Conservation (phyloP, 2,329 filamentous ascomycete species). For the Trichophyton schoenleinii region DNA sequence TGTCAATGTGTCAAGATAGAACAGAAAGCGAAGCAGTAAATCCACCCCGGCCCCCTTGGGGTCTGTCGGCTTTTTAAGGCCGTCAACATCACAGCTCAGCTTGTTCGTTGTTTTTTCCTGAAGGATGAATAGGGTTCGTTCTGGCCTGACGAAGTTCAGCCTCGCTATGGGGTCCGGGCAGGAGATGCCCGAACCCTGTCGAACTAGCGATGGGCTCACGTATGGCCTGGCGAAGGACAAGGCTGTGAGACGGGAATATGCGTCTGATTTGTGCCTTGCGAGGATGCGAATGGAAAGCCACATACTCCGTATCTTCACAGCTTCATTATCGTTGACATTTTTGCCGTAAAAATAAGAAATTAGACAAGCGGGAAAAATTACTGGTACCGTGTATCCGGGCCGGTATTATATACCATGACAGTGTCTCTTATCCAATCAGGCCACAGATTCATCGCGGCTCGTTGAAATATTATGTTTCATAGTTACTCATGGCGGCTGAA, state of each 20-base stretch:
- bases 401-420: background rate
- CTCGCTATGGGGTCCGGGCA: background rate
- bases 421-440: background rate
- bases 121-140: background rate
- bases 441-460: no score
- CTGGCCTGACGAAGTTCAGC: background rate
- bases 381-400: background rate
- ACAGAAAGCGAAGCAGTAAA: background rate
- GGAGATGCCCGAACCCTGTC: background rate
- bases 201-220: background rate
- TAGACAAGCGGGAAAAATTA: background rate
- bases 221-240: background rate
- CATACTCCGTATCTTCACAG: no score
- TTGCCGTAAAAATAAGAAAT: background rate
- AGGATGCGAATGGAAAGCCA: background rate
- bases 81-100: background rate
- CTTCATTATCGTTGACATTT: no score
- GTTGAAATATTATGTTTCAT: no score
- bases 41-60: background rate
- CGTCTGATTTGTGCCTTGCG: background rate
- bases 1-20: background rate
- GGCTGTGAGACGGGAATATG: background rate
- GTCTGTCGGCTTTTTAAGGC: background rate
- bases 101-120: background rate
- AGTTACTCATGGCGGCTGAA: no score